These are phyloP conservation scores for Scheffersomyces illinoinensis DNA, from an alignment of 1,139 yeast genomes.

Conservation along the genomic window DNA sequence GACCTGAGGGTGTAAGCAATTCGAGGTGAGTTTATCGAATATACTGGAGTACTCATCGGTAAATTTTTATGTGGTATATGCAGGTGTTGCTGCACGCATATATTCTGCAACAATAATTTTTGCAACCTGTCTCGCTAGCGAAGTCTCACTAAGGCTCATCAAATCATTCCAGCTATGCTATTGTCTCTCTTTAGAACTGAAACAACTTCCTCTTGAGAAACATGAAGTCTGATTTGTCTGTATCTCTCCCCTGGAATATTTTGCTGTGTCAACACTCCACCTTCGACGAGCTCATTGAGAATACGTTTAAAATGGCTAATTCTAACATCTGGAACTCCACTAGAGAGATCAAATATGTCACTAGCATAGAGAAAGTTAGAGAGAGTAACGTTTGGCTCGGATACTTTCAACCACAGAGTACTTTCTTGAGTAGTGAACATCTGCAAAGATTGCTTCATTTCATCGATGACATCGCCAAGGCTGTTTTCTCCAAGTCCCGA, in stretches of 20 bases:
- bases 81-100: neutral
- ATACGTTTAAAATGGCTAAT: constrained; percentile 51
- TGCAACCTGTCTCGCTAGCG: neutral
- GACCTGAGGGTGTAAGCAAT: neutral
- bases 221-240: constrained; percentile 59
- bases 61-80: neutral
- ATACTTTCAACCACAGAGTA: constrained; percentile 14
- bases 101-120: too few species aligned
- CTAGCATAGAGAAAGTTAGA: constrained; percentile 33
- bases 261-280: constrained; percentile 73
- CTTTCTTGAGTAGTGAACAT: constrained; percentile 27
- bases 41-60: neutral
- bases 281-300: constrained; percentile 69
- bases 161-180: constrained; percentile 17
- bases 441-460: constrained; percentile 49
- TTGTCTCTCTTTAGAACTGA: constrained; percentile 59
- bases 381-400: constrained; percentile 16
- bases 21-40: neutral
- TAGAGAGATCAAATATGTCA: constrained; percentile 10
- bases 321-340: constrained; percentile 28
- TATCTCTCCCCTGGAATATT: constrained; percentile 67
- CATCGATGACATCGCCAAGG: constrained; percentile 78
- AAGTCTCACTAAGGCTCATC: neutral
- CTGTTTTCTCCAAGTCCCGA: constrained; percentile 71
- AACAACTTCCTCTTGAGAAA: constrained; percentile 70